Percentiles rank a stretch among this genome's conserved stretches.
These are phyloP conservation scores for Alisma plantagoaquatica DNA, from an alignment of 106 monocot species.

Conservation along the genomic window DNA sequence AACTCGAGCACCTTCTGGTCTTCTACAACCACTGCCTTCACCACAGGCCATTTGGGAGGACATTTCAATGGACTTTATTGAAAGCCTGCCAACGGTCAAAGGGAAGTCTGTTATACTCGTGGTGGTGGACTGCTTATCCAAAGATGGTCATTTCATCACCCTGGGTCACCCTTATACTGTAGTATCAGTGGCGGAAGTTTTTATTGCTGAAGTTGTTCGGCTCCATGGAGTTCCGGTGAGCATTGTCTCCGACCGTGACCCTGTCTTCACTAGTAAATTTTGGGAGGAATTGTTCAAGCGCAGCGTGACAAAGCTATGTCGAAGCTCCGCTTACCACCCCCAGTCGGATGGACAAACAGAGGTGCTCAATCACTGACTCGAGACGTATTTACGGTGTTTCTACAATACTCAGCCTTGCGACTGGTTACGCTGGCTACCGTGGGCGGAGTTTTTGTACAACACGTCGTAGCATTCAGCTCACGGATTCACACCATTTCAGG, in stretches of 20 bases:
- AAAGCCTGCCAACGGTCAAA: background rate
- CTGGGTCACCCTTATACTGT: background rate
- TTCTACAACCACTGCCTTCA: background rate
- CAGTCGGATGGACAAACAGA: no score
- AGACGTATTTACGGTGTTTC: no score
- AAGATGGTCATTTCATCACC: background rate
- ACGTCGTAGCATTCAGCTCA: no score
- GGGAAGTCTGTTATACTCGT: background rate
- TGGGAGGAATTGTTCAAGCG: no score
- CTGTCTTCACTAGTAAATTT: constrained; percentile 1
- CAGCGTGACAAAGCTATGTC: no score
- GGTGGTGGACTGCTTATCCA: background rate
- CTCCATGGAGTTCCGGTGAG: background rate
- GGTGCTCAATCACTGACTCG: no score
- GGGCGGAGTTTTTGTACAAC: no score
- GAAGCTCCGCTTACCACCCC: no score
- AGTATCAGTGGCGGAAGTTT: background rate
- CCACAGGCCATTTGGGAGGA: background rate
- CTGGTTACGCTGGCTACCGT: no score
- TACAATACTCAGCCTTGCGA: no score
- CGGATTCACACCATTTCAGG: no score
- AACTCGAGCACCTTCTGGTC: background rate
- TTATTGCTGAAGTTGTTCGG: background rate
- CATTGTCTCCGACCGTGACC: constrained; percentile 5
- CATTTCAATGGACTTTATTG: background rate